Evolutionary conservation across 305 asterid genomes (phyloP).

Genomic region (Rubia balearica): DNA sequence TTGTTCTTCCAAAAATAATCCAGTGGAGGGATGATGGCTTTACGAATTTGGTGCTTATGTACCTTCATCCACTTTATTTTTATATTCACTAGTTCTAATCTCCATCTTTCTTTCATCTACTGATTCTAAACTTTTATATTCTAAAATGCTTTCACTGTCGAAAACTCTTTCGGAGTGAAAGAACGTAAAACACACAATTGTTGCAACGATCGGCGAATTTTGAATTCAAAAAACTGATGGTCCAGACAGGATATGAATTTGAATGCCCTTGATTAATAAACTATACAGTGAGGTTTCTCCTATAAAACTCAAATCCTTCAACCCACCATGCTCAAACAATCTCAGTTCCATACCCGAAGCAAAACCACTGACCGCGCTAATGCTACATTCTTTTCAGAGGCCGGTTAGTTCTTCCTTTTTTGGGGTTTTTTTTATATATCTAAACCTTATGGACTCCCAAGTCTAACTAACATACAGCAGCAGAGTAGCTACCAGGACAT

Average conservation of each 20-base stretch:
- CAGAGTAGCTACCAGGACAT: constrained; percentile 3
- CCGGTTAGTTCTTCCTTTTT: background rate
- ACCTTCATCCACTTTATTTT: too few species aligned
- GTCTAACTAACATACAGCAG: background rate
- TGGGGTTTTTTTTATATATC: background rate
- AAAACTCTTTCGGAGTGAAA: background rate
- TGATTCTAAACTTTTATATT: too few species aligned
- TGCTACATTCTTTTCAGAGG: background rate
- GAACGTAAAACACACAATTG: too few species aligned
- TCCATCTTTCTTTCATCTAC: too few species aligned
- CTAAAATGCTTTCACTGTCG: too few species aligned
- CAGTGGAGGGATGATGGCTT: too few species aligned
- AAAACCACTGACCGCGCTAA: background rate
- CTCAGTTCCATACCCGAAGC: background rate
- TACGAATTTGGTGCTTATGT: too few species aligned
- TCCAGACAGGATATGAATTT: background rate
- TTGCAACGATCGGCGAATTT: too few species aligned
- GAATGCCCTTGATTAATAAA: background rate
- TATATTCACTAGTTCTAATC: too few species aligned
- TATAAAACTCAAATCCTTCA: background rate
- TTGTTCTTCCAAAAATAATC: too few species aligned
- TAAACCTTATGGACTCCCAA: background rate
- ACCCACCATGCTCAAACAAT: background rate
- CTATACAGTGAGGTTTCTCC: constrained; percentile 16
- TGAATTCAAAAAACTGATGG: too few species aligned